These are phyloP conservation scores for Xylariaceae sp. DNA, from an alignment of 2,329 filamentous ascomycete genomes.

Conservation along the genomic window DNA sequence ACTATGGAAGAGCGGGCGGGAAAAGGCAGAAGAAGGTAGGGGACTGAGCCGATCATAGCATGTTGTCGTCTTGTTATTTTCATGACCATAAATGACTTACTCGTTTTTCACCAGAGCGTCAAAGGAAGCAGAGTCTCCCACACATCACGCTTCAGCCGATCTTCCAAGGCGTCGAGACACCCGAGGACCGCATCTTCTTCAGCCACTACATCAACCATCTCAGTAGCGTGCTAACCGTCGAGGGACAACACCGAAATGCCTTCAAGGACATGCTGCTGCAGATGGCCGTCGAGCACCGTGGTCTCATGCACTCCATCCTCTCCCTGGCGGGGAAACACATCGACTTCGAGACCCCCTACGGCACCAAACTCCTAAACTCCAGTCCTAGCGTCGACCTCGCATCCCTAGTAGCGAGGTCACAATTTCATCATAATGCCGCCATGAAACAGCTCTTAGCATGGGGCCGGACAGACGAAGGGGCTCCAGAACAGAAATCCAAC, in stretches of 20 bases:
- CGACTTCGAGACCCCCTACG: conserved; percentile 54
- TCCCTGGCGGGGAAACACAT: conserved; percentile 77
- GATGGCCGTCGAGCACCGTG: conserved; percentile 72
- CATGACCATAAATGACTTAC: conserved; percentile 16
- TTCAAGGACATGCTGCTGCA: conserved; percentile 81
- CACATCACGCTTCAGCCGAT: conserved; percentile 58
- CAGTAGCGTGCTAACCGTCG: conserved; percentile 75
- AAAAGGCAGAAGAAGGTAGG: conserved; percentile 64
- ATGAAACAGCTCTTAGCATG: conserved; percentile 46
- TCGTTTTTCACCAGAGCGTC: conserved; percentile 38
- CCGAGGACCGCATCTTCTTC: conserved; percentile 73
- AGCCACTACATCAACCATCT: conserved; percentile 77
- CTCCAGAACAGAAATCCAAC: conserved; percentile 41
- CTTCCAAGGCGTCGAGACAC: conserved; percentile 75
- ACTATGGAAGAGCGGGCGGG: conserved; percentile 80
- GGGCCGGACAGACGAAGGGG: conserved; percentile 38
- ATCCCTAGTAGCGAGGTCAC: conserved; percentile 46
- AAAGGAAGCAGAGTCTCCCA: conserved; percentile 45
- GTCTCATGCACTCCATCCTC: conserved; percentile 85
- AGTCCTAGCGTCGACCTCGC: conserved; percentile 44
- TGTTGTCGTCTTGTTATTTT: neutral
- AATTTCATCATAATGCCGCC: conserved; percentile 52
- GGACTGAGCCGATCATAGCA: neutral
- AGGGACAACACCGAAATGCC: conserved; percentile 74
- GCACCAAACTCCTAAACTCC: conserved; percentile 46